Evolutionary conservation across 2,329 filamentous ascomycete genomes (phyloP), one percentile per base, ranked within the genome.

Genomic region (Acarospora socialis): DNA sequence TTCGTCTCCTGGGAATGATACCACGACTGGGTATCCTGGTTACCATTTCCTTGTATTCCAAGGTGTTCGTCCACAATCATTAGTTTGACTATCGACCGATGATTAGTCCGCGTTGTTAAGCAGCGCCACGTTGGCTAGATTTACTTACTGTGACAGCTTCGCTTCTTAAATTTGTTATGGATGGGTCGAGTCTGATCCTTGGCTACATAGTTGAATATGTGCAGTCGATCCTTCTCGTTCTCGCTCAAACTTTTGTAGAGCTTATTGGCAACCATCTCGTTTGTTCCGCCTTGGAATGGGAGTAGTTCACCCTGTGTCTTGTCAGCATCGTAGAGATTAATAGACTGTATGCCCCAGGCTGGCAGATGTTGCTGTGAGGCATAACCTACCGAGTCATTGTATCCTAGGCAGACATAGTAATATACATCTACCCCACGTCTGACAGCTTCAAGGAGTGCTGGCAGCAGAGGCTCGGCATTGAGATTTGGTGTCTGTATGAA

Each of bases 1-100:
- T 87, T 86, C 33, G 80, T 66, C 51, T 87, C 81, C 50, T 84
- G 78, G 33, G 68, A 75, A 47, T 87, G 80, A 42, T 67, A 84
- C 73, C 78, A 86, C 13, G 67, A 73, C 52, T 87, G 81, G 2
- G 80, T 84, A 44, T 87, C 81, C 49, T 84, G 76, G 46, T 86
- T 87, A 0, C 79, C 80, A 41, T 71, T 81, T 3, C 80, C 81
- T 51, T 79, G 68, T 21, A 86, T 73, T 2, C 68, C 79, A 21
- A 87, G 65, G 14, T 57, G 56, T 25, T 67, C 68, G 49, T 87
- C 81, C 1, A 71, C 73, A 24, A 86, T 77, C 60, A 86, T 68
- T 3, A 87, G 60, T 50, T 87, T 87, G 49, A 84, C 43, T 47
- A 17, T 7, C 13, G 19, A 12, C n/a, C 4, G 4, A 5, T 5